Evolutionary conservation across 2,329 filamentous ascomycete species (phyloP).

Genomic region (Trichoderma gracile): DNA sequence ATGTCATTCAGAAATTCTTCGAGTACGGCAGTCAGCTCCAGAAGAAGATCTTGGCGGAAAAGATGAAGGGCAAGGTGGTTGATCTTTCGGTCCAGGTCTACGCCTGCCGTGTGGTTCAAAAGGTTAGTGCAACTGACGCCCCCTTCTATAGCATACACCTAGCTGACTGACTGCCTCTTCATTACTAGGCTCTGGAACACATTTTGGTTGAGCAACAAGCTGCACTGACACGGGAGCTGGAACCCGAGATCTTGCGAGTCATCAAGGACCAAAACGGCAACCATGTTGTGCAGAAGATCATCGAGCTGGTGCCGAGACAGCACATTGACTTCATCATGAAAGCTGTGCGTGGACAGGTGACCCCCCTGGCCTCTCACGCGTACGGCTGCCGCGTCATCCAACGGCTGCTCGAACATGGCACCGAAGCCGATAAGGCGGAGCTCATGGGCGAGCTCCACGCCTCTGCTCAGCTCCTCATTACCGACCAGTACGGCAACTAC

Average conservation of each 20-base stretch:
- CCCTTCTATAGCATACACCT: not conserved
- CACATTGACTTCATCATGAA: slow-evolving; percentile 85
- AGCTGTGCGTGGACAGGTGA: slow-evolving; percentile 74
- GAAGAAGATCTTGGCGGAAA: slow-evolving; percentile 80
- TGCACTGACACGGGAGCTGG: slow-evolving; percentile 78
- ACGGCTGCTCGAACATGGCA: slow-evolving; percentile 81
- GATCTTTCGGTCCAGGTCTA: slow-evolving; percentile 85
- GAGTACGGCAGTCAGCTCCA: slow-evolving; percentile 93
- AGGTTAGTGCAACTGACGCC: slow-evolving; percentile 53
- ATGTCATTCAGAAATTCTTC: slow-evolving; percentile 97
- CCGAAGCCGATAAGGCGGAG: slow-evolving; percentile 66
- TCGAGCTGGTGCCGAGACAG: slow-evolving; percentile 74
- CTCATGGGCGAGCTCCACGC: slow-evolving; percentile 79
- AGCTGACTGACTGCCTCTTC: not conserved
- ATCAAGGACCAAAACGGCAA: slow-evolving; percentile 91
- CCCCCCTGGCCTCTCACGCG: slow-evolving; percentile 70
- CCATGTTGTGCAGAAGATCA: slow-evolving; percentile 93
- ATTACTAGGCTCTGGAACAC: slow-evolving; percentile 75
- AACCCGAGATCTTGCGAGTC: slow-evolving; percentile 71
- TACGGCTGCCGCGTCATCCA: slow-evolving; percentile 95
- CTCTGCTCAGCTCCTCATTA: slow-evolving; percentile 70
- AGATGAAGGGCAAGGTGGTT: slow-evolving; percentile 84
- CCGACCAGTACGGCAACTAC: slow-evolving; percentile 93
- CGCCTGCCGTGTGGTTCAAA: slow-evolving; percentile 93
- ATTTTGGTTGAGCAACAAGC: slow-evolving; percentile 91